phyloP scores from a whole-genome alignment of 2,329 filamentous ascomycete genomes.

The Triangularia setosa region DNA sequence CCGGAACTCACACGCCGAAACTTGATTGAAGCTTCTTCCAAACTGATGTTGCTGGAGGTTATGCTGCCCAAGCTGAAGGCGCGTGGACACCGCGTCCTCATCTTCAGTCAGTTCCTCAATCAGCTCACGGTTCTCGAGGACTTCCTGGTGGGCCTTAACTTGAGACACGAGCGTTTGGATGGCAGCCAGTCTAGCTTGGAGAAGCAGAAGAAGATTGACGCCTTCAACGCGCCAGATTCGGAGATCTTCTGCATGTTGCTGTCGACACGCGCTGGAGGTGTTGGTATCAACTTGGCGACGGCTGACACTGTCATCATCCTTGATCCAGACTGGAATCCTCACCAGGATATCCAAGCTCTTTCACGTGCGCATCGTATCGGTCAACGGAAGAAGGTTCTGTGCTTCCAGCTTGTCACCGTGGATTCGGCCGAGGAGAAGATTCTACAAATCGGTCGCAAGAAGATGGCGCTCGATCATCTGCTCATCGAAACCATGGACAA shows the following conservation, averaged over 20 bases:
- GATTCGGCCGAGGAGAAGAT: constrained; percentile 91
- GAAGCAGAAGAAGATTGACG: constrained; percentile 92
- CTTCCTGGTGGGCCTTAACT: constrained; percentile 72
- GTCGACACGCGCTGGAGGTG: constrained; percentile 90
- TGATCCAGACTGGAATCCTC: constrained; percentile 95
- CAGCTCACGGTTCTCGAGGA: constrained; percentile 91
- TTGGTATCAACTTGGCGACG: constrained; percentile 95
- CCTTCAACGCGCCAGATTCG: constrained; percentile 83
- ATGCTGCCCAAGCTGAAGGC: constrained; percentile 85
- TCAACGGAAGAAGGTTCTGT: constrained; percentile 91
- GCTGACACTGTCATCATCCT: constrained; percentile 98
- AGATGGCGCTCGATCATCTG: constrained; percentile 92
- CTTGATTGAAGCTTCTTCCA: constrained; percentile 85
- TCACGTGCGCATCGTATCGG: constrained; percentile 94
- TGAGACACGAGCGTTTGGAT: constrained; percentile 77
- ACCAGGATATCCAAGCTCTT: constrained; percentile 94
- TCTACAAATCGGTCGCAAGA: constrained; percentile 90
- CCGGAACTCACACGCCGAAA: constrained; percentile 66
- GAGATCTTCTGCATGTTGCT: constrained; percentile 84
- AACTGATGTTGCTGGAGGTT: constrained; percentile 76
- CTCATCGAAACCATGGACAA: constrained; percentile 89
- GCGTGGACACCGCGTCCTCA: constrained; percentile 82
- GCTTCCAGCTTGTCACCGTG: constrained; percentile 90
- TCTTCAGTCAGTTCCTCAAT: constrained; percentile 92
- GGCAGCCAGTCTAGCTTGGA: constrained; percentile 76